Evolutionary conservation across 768 basidiomycete species (phyloP).

Genomic region (button mushroom (Agaricus bisporus)): DNA sequence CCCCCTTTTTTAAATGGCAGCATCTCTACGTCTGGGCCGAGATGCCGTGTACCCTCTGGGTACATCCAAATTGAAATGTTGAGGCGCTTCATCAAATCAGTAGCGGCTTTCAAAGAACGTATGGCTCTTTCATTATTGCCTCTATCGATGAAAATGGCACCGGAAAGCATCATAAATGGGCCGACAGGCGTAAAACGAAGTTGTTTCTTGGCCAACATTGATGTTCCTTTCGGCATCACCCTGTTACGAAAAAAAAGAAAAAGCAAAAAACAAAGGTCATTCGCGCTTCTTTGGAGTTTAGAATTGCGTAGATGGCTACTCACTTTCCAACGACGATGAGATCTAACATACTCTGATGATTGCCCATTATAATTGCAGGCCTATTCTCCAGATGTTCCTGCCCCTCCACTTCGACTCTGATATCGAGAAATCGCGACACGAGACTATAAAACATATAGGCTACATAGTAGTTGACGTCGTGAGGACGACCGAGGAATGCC

Average conservation of each 20-base stretch:
- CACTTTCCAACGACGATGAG: constrained; percentile 80
- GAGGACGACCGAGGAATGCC: constrained; percentile 59
- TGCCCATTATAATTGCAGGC: constrained; percentile 75
- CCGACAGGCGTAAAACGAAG: constrained; percentile 85
- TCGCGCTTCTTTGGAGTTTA: background rate
- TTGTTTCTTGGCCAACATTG: constrained; percentile 92
- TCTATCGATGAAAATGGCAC: constrained; percentile 88
- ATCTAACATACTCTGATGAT: constrained; percentile 94
- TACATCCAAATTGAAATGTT: constrained; percentile 88
- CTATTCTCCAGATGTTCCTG: constrained; percentile 69
- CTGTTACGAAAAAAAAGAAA: constrained; percentile 28
- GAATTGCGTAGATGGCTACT: constrained; percentile 1
- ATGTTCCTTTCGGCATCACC: constrained; percentile 73
- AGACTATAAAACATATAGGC: constrained; percentile 78
- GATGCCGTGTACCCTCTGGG: constrained; percentile 91
- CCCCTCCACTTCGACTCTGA: constrained; percentile 77
- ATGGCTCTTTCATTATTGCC: constrained; percentile 73
- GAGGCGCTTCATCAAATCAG: constrained; percentile 65
- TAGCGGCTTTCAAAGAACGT: constrained; percentile 69
- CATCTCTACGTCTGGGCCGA: constrained; percentile 56
- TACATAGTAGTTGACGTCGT: constrained; percentile 78
- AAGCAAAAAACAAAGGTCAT: background rate
- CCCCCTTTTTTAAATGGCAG: constrained; percentile 96
- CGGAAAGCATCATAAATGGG: constrained; percentile 84
- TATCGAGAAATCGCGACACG: constrained; percentile 55